Conservation (phyloP, 2,329 filamentous ascomycete species). For the Teratosphaeria zuluensis region DNA sequence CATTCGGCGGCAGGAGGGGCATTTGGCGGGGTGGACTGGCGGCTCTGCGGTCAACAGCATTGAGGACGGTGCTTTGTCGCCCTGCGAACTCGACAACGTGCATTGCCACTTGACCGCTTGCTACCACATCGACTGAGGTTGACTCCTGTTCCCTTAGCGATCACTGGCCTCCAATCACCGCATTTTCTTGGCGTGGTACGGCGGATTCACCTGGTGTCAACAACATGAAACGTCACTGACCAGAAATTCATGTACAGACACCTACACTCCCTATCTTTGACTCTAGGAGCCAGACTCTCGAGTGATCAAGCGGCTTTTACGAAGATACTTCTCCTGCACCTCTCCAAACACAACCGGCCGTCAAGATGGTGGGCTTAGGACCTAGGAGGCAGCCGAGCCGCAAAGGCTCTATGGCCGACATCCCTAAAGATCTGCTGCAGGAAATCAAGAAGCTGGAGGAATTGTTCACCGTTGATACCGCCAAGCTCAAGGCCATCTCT, state of each 20-base stretch:
- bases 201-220: neutral
- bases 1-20: neutral
- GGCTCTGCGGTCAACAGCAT: neutral
- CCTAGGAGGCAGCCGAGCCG: slow-evolving; percentile 57
- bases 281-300: neutral
- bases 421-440: slow-evolving; percentile 71
- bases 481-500: slow-evolving; percentile 82
- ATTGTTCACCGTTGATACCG: slow-evolving; percentile 65
- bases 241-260: neutral
- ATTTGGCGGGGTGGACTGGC: neutral
- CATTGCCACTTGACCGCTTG: no score
- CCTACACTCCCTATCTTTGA: neutral
- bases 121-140: neutral
- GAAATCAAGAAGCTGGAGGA: slow-evolving; percentile 81
- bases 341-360: slow-evolving; percentile 1
- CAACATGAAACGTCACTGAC: neutral
- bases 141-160: neutral
- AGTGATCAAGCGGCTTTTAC: neutral
- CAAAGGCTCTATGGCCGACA: slow-evolving; percentile 81
- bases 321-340: neutral
- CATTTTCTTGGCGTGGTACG: neutral
- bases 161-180: neutral
- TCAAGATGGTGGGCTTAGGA: slow-evolving; percentile 54
- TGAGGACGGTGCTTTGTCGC: neutral
- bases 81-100: no score